A percentile compares a stretch with the other conserved stretches of the same genome.
Conservation (phyloP, 2,329 filamentous ascomycete genomes). For the Colletotrichum tanaceti region DNA sequence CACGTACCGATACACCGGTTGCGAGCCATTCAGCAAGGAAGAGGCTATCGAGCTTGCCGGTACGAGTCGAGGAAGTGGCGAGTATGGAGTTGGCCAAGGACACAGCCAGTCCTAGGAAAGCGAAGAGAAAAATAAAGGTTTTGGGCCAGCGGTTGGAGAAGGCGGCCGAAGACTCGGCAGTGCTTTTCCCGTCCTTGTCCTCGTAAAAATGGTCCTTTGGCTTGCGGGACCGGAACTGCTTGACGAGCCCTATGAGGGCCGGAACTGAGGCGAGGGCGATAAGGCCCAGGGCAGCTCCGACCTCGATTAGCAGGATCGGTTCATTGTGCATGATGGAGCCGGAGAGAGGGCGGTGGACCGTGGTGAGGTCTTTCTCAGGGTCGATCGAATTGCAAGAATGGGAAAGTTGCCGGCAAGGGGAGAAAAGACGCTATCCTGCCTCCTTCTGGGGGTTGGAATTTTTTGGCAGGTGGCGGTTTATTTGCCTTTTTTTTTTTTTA, state of each 20-base stretch:
- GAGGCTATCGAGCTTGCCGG: constrained; percentile 49
- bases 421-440: not conserved
- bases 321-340: constrained; percentile 38
- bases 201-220: constrained; percentile 66
- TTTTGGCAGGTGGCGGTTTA: not conserved
- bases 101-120: constrained; percentile 63
- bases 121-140: constrained; percentile 63
- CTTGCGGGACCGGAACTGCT: constrained; percentile 50
- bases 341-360: not conserved
- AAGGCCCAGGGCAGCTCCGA: constrained; percentile 49
- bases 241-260: constrained; percentile 49
- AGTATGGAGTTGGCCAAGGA: constrained; percentile 69
- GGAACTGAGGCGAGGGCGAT: constrained; percentile 53
- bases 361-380: not conserved
- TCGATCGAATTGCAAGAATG: not conserved
- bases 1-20: constrained; percentile 71
- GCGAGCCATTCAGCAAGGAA: constrained; percentile 70
- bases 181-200: constrained; percentile 77
- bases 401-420: not conserved
- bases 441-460: too few species aligned
- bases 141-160: constrained; percentile 73
- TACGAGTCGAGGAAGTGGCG: constrained; percentile 52
- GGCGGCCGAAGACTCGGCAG: constrained; percentile 68
- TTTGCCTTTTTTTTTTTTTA: not conserved
- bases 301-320: constrained; percentile 34